Base-by-base conservation (phyloP, 2,329 filamentous ascomycete genomes). In the Geosmithia flava region DNA sequence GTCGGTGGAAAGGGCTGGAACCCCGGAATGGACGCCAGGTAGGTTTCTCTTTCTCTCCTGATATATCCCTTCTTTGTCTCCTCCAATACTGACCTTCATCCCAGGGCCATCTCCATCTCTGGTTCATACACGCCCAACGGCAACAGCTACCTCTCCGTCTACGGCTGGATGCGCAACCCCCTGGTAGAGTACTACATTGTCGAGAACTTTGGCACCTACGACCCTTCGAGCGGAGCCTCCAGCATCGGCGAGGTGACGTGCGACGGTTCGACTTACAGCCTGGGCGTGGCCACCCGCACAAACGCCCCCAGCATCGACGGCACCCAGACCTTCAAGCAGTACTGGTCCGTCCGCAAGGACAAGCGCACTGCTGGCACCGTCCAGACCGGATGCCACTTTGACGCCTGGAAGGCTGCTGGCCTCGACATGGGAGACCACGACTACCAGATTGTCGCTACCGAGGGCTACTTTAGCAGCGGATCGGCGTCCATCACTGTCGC, bases 1-100 rank as follows among this genome's bases (percentile, higher is more conserved):
- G 74, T 78, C 30, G 73, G 66, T 50, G 77, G 76, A 30, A 80
- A 78, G 61, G 76, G 77, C 40, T 80, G 76, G 75, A 70, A 70
- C 49, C 69, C 74, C 17, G 76, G 75, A 19, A 19, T 42, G 48
- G 63, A 59, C 50, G 59, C 64, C 29, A 65, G 71, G 72, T 78
- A 67, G 50, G 62, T 23, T 17, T 13, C 23, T 39, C 30, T n/a
- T 11, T 37, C 33, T 37, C 33, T 37, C 33, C n/a, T n/a, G n/a
- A n/a, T n/a, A n/a, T n/a, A n/a, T 37, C 33, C 23, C n/a, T 42
- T 30, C n/a, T 30, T 3, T 37, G 6, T 37, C 33, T 37, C 42
- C 23, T 27, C 42, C 42, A 42, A 11, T 15, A 2, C 20, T 16
- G 23, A 27, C 23, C 20, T 16, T 20, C 15, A 6, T 15, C 7